A percentile compares a stretch with the other conserved stretches of the same genome.
phyloP scores from a whole-genome alignment of 306 rosid genomes.

The Ormosia semicastrata region DNA sequence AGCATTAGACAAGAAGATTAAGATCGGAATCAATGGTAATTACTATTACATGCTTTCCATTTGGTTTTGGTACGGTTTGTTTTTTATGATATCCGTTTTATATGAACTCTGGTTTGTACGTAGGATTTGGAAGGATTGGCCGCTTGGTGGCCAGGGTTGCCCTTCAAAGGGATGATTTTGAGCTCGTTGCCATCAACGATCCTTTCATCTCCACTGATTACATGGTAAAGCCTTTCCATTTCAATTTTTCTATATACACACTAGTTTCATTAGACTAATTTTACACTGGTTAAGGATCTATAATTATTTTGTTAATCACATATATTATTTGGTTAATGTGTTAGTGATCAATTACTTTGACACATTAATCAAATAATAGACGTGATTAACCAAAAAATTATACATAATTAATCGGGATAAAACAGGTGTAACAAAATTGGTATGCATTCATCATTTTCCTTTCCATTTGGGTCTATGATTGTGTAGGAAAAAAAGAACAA shows the following conservation, averaged over 20 bases:
- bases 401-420: no score
- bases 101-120: background rate
- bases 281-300: no score
- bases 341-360: no score
- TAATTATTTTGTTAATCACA: no score
- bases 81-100: background rate
- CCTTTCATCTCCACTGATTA: slow-evolving; percentile 89
- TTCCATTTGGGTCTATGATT: background rate
- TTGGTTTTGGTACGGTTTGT: background rate
- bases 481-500: background rate
- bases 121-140: slow-evolving; percentile 96
- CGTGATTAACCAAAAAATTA: no score
- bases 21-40: slow-evolving; percentile 85
- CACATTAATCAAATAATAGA: no score
- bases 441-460: no score
- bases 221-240: slow-evolving; percentile 51
- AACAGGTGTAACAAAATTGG: no score
- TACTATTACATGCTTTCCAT: background rate
- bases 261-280: no score
- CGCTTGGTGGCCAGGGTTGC: slow-evolving; percentile 97
- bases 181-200: slow-evolving; percentile 88
- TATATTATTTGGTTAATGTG: no score
- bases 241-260: no score
- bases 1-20: slow-evolving; percentile 73
- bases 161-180: slow-evolving; percentile 85